These are phyloP conservation scores for Mrakia frigida DNA, from an alignment of 768 basidiomycete genomes.

Conservation along the genomic window DNA sequence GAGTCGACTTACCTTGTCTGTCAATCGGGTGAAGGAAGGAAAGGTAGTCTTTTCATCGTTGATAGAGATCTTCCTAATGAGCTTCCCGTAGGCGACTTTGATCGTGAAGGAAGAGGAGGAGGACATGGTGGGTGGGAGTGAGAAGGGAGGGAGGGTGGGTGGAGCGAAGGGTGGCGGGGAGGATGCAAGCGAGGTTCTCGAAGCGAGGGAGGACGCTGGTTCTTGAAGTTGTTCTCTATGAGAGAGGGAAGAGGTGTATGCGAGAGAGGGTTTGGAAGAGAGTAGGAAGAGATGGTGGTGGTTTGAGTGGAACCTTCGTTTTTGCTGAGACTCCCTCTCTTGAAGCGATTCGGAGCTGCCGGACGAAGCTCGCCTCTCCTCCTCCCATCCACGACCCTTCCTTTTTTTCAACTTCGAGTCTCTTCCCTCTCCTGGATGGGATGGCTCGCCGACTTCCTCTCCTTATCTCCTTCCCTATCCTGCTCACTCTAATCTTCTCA, in stretches of 20 bases:
- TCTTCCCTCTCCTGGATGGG: no score
- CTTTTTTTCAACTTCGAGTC: background rate
- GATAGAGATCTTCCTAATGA: constrained; percentile 24
- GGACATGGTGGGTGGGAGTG: constrained; percentile 7
- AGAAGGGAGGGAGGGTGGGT: background rate
- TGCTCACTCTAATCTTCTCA: background rate
- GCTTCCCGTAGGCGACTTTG: constrained; percentile 8
- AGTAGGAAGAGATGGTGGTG: background rate
- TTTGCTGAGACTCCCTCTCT: background rate
- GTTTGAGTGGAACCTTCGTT: background rate
- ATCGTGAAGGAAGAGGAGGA: constrained; percentile 22
- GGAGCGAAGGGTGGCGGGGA: background rate
- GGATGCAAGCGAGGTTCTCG: background rate
- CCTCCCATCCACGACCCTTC: background rate
- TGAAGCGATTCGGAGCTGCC: no score
- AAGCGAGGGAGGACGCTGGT: background rate
- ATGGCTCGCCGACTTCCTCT: no score
- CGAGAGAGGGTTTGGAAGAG: background rate
- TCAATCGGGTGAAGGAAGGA: constrained; percentile 10
- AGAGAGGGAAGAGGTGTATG: background rate
- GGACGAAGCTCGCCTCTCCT: background rate
- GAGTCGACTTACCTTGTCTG: constrained; percentile 14
- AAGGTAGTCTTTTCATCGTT: constrained; percentile 5
- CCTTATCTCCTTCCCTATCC: background rate
- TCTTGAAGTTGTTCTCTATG: background rate